Conservation (phyloP, 257 asterid species). For the Forsythia suspensa region DNA sequence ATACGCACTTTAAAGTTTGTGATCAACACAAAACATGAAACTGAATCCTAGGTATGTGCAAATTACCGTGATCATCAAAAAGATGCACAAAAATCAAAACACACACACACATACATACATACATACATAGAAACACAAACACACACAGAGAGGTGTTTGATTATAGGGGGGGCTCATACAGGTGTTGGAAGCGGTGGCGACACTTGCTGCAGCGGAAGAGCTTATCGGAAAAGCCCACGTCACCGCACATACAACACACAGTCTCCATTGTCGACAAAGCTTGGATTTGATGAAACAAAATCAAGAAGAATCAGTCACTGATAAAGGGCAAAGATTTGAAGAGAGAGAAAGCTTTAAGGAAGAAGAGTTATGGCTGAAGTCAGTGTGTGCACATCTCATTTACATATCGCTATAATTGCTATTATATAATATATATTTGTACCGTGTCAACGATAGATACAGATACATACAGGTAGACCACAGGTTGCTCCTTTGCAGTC, state of each 20-base stretch:
- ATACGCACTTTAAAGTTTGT: neutral
- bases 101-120: neutral
- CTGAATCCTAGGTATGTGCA: neutral
- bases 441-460: slow-evolving; percentile 13
- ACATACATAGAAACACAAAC: too few species aligned
- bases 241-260: slow-evolving; percentile 88
- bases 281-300: neutral
- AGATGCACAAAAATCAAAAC: neutral
- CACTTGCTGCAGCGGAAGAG: slow-evolving; percentile 85
- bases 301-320: neutral
- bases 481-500: slow-evolving; percentile 29
- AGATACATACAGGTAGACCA: slow-evolving; percentile 20
- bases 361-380: neutral
- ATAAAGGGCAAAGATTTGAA: neutral
- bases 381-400: slow-evolving; percentile 19
- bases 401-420: neutral
- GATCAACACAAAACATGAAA: neutral
- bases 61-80: neutral
- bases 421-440: neutral
- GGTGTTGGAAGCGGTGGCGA: slow-evolving; percentile 80
- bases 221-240: slow-evolving; percentile 80
- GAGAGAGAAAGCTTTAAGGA: neutral
- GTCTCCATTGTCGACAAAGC: slow-evolving; percentile 8
- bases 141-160: neutral
- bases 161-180: slow-evolving; percentile 36